Evolutionary conservation across 2,329 filamentous ascomycete species (phyloP), one percentile per base, ranked within the genome.

Genomic region (Blumeria hordei): DNA sequence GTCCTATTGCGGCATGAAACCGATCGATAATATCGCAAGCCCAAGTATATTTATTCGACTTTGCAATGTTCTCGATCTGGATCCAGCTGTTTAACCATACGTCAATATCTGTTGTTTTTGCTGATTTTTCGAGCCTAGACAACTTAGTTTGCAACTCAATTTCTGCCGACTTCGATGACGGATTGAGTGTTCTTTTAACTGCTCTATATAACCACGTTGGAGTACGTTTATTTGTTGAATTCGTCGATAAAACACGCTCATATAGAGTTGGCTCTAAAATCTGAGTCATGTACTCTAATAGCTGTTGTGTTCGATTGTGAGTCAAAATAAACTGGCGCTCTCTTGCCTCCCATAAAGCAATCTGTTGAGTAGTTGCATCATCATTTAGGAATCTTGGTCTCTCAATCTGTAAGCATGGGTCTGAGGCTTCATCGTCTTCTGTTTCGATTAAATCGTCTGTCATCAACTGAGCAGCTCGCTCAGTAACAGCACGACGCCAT

Each of bases 71-170:
- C 18, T 52, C 49, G 7, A 35, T 34, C 18, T 36, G 33, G 8
- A 52, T 52, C 49, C 49, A 52, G 33, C 49, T 52, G 18, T 52
- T 52, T 35, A 52, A 18, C 49, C 49, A 52, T 18, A 52, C 16
- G 36, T 36, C 49, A 7, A 36, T 52, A 10, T 52, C 49, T 35
- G 49, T n/a, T 7, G 49, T 52, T 36, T 52, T 52, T n/a, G 49
- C 35, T 7, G 32, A 35, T 6, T 16, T 11, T 16, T 36, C 28
- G 36, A 52, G 49, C 16, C 10, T 52, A 7, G 28, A 12, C 11
- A 36, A 6, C 36, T 34, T 52, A 10, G 5, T n/a, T 52, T 52
- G 49, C 6, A 52, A 18, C 8, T 36, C 49, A 11, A 7, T 52
- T 52, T 52, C 49, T 35, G 49, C 49, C 10, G 49, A 16, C 36